Percentiles rank a stretch among this genome's conserved stretches.
Conservation (phyloP, 495 filamentous ascomycete genomes). For the Penicillium riverlandense region DNA sequence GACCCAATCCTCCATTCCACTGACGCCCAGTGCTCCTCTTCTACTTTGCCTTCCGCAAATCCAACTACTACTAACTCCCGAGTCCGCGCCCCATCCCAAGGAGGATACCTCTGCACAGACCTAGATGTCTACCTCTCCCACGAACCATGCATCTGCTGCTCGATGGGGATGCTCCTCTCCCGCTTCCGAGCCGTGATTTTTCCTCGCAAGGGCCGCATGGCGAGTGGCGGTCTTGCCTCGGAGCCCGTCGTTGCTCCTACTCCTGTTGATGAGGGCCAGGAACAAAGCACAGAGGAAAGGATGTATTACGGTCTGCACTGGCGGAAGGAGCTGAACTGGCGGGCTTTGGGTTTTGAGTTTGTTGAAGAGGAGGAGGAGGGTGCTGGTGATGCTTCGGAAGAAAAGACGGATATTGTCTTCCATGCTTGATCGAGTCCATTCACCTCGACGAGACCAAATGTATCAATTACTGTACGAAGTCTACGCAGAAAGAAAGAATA, state of each 20-base stretch:
- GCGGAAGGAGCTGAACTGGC: conserved; percentile 93
- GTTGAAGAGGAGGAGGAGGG: conserved; percentile 23
- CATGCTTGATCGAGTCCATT: conserved; percentile 6
- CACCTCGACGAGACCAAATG: too few species aligned
- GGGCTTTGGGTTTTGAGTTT: conserved; percentile 79
- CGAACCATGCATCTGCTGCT: conserved; percentile 93
- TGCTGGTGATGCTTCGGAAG: neutral
- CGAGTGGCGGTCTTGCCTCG: conserved; percentile 34
- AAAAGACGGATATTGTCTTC: conserved; percentile 4
- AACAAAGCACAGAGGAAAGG: conserved; percentile 34
- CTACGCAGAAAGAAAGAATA: too few species aligned
- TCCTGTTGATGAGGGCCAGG: conserved; percentile 34
- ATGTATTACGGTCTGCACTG: conserved; percentile 76
- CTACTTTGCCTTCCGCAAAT: neutral
- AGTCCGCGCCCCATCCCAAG: conserved; percentile 39
- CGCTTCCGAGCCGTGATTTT: conserved; percentile 82
- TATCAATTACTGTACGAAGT: neutral
- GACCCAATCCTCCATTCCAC: neutral
- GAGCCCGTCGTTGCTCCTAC: conserved; percentile 22
- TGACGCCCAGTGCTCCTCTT: neutral
- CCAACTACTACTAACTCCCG: conserved; percentile 7
- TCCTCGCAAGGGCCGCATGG: conserved; percentile 42
- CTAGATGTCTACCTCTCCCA: conserved; percentile 88
- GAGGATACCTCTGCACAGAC: conserved; percentile 90
- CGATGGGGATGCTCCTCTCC: conserved; percentile 90